These are phyloP conservation scores for Leptomonas pyrrhocoris DNA, from an alignment of 208 protist genomes.

Conservation along the genomic window DNA sequence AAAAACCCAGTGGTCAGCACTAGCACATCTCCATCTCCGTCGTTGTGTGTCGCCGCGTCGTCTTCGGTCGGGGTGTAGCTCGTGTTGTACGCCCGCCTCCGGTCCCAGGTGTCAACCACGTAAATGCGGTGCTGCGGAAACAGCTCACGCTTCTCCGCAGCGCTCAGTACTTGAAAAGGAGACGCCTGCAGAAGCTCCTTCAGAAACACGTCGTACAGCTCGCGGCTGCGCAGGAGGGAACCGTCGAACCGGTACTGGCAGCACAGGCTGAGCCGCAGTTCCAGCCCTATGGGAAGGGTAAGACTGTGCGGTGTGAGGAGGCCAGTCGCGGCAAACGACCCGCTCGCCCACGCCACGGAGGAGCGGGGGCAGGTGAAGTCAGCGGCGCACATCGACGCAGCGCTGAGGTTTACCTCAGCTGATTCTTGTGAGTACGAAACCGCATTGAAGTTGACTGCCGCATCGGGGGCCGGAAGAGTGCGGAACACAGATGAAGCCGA, in stretches of 20 bases:
- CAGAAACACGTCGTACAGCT: conserved; percentile 76
- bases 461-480: neutral
- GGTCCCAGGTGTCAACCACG: conserved; percentile 45
- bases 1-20: conserved; percentile 71
- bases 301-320: conserved; percentile 77
- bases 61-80: conserved; percentile 36
- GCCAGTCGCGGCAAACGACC: conserved; percentile 58
- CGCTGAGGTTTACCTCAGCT: neutral
- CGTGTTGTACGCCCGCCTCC: conserved; percentile 40
- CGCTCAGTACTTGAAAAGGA: conserved; percentile 73
- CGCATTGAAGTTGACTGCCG: neutral
- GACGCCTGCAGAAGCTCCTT: conserved; percentile 74
- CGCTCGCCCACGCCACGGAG: conserved; percentile 84
- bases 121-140: conserved; percentile 59
- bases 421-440: neutral
- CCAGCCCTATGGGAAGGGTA: conserved; percentile 45
- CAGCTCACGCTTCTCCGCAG: conserved; percentile 60
- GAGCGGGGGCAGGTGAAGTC: conserved; percentile 70
- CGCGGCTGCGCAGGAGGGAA: conserved; percentile 51
- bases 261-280: conserved; percentile 79
- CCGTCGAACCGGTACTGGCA: conserved; percentile 83
- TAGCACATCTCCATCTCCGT: conserved; percentile 88
- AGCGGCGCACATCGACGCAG: conserved; percentile 40
- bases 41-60: conserved; percentile 49
- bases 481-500: neutral